Percentiles rank a stretch among this genome's conserved stretches.
These are phyloP conservation scores for Coriaria nepalensis DNA, from an alignment of 306 rosid genomes.

Conservation along the genomic window DNA sequence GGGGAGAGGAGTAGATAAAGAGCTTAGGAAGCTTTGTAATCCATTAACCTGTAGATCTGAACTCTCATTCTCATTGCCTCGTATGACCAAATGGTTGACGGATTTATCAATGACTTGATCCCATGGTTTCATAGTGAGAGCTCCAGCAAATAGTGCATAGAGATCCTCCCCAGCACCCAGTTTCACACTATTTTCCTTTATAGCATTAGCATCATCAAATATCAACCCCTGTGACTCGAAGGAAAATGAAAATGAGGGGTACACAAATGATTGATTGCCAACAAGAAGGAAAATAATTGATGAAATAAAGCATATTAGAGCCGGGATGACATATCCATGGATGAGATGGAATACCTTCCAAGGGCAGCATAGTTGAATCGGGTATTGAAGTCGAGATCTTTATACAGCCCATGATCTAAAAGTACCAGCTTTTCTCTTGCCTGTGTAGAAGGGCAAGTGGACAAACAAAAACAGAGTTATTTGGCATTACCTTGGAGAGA, in stretches of 20 bases:
- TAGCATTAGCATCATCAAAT: slow-evolving; percentile 68
- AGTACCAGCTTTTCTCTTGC: slow-evolving; percentile 76
- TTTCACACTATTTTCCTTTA: slow-evolving; percentile 78
- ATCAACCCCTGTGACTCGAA: slow-evolving; percentile 63
- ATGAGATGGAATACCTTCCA: slow-evolving; percentile 51
- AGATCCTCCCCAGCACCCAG: slow-evolving; percentile 97
- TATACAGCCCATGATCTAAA: slow-evolving; percentile 90
- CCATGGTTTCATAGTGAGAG: slow-evolving; percentile 97
- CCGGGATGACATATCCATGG: not conserved
- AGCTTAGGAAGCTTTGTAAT: no score
- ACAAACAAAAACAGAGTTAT: not conserved
- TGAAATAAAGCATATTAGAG: no score
- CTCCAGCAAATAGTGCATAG: slow-evolving; percentile 84
- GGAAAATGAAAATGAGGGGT: no score
- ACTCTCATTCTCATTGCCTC: slow-evolving; percentile 50
- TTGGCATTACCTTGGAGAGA: no score
- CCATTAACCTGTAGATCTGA: slow-evolving; percentile 97
- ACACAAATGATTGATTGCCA: no score
- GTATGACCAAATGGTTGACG: slow-evolving; percentile 76
- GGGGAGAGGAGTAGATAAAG: no score
- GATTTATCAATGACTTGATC: slow-evolving; percentile 65
- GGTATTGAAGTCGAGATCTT: slow-evolving; percentile 65
- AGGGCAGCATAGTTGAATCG: slow-evolving; percentile 83
- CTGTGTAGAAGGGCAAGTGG: slow-evolving; percentile 19
- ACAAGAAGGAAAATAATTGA: slow-evolving; percentile 2